Evolutionary conservation across 345 rosid genomes (phyloP), one percentile per base, ranked within the genome.

Genomic region (Nasturtium officinale): DNA sequence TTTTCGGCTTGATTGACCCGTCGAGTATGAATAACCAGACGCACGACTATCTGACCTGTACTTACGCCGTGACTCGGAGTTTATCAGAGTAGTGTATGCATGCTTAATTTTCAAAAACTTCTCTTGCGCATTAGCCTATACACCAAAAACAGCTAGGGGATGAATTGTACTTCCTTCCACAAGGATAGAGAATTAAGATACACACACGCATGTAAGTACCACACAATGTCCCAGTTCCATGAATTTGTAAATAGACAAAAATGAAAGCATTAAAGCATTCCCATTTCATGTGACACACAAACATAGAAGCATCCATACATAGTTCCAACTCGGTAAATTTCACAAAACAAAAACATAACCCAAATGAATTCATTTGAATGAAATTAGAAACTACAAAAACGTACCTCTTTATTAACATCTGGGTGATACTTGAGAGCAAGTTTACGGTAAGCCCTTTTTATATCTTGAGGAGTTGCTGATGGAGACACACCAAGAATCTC

Each of bases 371-470:
- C 32, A 62, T 40, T 62, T 1, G 23, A 56, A 1, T 50, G 25
- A 2, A 53, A 53, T 7, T 7, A 7, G 8, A 29, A 62, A 52
- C 47, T 28, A 9, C 6, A 38, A 35, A 16, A 69, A 17, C n/a
- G 13, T 72, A 87, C 97, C 97, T 88, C 89, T 77, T 91, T 91
- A 74, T 95, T 95, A 64, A 95, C 96, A 79, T 95, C 97, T 65
- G 99, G 97, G 67, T 95, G 96, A 76, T 80, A 91, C 84, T 87
- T 91, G 67, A 95, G 80, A 79, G 99, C 99, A 77, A 95, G 97
- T 83, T 85, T 95, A 74, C 98, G 85, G 57, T 94, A 94, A 79
- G 98, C 97, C 83, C 86, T 88, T 75, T 95, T 94, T 79, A 94
- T 91, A 62, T 95, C 96, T 72, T 67, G 80, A n/a, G 91, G 78